These are phyloP conservation scores for Tephrocybe sp. DNA, from an alignment of 768 basidiomycete genomes.

Conservation along the genomic window DNA sequence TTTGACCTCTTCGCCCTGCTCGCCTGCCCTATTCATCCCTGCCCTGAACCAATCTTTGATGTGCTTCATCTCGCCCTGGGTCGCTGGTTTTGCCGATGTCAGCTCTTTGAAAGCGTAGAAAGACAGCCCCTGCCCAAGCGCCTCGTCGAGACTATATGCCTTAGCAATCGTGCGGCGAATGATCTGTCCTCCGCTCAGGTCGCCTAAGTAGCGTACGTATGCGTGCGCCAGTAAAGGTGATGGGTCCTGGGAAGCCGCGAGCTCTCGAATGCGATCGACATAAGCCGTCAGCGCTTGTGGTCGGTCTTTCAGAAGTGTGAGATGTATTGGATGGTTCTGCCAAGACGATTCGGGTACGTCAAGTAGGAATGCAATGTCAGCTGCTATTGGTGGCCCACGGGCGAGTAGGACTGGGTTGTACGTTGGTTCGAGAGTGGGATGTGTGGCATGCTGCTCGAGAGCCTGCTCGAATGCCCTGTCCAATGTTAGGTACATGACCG, in stretches of 20 bases:
- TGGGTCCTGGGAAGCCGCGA: conserved; percentile 45
- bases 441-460: conserved; percentile 57
- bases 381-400: conserved; percentile 56
- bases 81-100: conserved; percentile 42
- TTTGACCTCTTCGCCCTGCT: conserved; percentile 39
- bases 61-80: conserved; percentile 62
- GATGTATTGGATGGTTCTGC: conserved; percentile 56
- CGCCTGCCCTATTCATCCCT: conserved; percentile 52
- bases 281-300: conserved; percentile 55
- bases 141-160: conserved; percentile 61
- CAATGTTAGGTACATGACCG: background rate
- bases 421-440: conserved; percentile 64
- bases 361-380: conserved; percentile 68
- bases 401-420: conserved; percentile 71
- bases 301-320: conserved; percentile 39
- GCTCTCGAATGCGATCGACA: conserved; percentile 48
- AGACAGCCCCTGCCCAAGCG: conserved; percentile 48
- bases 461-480: conserved; percentile 55
- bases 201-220: conserved; percentile 83
- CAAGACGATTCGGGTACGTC: conserved; percentile 50
- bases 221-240: conserved; percentile 69
- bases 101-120: conserved; percentile 74
- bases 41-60: conserved; percentile 73
- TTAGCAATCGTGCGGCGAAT: conserved; percentile 64
- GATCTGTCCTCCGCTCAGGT: conserved; percentile 76